phyloP scores from a whole-genome alignment of 2,329 filamentous ascomycete genomes.

The Clonostachys byssicola region DNA sequence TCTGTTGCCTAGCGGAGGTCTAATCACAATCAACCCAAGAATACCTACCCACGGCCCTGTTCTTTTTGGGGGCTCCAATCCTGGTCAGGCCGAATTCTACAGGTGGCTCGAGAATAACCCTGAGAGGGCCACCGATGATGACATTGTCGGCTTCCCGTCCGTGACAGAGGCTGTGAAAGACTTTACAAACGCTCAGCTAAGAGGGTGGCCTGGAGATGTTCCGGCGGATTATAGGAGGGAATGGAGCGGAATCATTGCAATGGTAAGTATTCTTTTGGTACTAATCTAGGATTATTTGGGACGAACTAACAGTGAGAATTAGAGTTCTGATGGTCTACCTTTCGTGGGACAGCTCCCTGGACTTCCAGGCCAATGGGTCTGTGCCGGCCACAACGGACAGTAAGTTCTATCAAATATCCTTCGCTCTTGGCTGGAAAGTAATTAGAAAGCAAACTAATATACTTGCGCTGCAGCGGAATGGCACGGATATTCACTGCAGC shows the following conservation, averaged over 20 bases:
- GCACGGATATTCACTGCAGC: conserved; percentile 7
- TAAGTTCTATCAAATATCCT: conserved; percentile 2
- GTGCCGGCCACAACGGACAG: conserved; percentile 8
- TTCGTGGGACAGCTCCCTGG: conserved; percentile 6
- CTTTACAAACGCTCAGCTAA: conserved; percentile 4
- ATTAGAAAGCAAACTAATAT: not conserved
- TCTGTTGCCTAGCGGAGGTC: not conserved
- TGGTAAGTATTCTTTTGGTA: not conserved
- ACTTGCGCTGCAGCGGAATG: conserved; percentile 3
- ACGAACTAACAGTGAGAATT: too few species aligned
- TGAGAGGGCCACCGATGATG: conserved; percentile 3
- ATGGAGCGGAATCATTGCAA: not conserved
- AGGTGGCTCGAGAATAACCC: conserved; percentile 3
- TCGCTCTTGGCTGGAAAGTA: not conserved
- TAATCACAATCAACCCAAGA: conserved; percentile 5
- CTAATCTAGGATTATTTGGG: not conserved
- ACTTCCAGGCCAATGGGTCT: conserved; percentile 6
- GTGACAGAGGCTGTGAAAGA: conserved; percentile 3
- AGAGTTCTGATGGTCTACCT: conserved; percentile 6
- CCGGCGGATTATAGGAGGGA: not conserved
- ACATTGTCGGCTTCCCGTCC: conserved; percentile 1
- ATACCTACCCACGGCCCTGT: not conserved
- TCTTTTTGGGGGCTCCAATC: conserved; percentile 6
- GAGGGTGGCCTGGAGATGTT: conserved; percentile 1
- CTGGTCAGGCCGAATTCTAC: conserved; percentile 3